A percentile compares a stretch with the other conserved stretches of the same genome.
Evolutionary conservation across 2,329 filamentous ascomycete genomes (phyloP).

Genomic region (Trichoderma pleuroti): DNA sequence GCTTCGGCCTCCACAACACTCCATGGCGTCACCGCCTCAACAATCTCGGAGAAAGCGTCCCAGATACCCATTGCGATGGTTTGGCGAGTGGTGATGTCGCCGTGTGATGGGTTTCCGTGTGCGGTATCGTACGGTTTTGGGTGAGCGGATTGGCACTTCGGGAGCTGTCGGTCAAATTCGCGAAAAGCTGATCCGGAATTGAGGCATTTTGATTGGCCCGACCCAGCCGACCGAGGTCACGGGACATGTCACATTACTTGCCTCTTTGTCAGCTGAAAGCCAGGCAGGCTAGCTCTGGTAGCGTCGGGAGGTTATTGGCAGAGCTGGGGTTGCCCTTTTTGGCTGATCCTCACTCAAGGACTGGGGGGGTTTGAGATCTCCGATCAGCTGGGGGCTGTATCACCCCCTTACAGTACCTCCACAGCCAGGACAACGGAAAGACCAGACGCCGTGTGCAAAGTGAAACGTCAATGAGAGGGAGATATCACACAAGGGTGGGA

Average conservation of each 20-base stretch:
- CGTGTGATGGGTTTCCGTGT: constrained; percentile 37
- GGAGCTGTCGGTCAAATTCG: constrained; percentile 42
- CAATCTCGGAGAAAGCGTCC: constrained; percentile 61
- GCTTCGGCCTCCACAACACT: constrained; percentile 62
- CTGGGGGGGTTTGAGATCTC: constrained; percentile 11
- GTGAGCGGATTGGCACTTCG: constrained; percentile 36
- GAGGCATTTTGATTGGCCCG: constrained; percentile 46
- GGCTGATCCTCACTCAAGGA: constrained; percentile 11
- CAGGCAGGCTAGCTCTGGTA: neutral
- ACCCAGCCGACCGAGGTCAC: constrained; percentile 22
- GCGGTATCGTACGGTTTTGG: constrained; percentile 30
- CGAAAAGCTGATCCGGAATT: constrained; percentile 49
- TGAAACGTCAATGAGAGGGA: neutral
- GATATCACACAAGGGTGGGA: neutral
- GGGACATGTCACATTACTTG: constrained; percentile 26
- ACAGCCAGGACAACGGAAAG: neutral
- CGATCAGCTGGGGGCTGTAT: constrained; percentile 12
- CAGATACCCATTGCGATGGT: constrained; percentile 61
- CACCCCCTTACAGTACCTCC: constrained; percentile 14
- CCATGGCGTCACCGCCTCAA: constrained; percentile 64
- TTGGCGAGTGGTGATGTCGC: constrained; percentile 35
- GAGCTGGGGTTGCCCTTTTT: constrained; percentile 16
- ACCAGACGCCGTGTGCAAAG: neutral
- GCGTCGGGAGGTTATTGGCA: constrained; percentile 9
- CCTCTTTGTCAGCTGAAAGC: neutral